Evolutionary conservation across 192 early-diverging fungal species (phyloP).

Genomic region (Backusella mclennaniae): DNA sequence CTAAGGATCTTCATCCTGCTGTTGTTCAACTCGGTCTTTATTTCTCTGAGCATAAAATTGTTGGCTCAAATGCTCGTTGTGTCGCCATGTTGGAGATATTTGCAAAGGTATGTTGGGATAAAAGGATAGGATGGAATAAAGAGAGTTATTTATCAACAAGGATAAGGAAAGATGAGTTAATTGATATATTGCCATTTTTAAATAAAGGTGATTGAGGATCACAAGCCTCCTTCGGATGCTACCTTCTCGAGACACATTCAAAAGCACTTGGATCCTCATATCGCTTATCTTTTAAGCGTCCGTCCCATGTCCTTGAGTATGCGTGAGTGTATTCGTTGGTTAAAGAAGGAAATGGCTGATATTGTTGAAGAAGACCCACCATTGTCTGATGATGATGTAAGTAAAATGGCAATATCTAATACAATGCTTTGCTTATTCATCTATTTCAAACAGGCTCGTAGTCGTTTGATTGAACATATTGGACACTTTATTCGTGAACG

Average conservation of each 20-base stretch:
- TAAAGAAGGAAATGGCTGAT: constrained; percentile 85
- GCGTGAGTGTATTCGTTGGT: constrained; percentile 86
- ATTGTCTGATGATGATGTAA: constrained; percentile 85
- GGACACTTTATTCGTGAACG: constrained; percentile 89
- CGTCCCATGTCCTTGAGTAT: constrained; percentile 91
- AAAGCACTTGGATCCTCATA: constrained; percentile 83
- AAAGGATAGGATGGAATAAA: background rate
- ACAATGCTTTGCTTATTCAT: background rate
- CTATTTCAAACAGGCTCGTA: constrained; percentile 54
- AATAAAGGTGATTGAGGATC: constrained; percentile 80
- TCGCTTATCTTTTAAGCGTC: constrained; percentile 81
- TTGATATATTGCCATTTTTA: background rate
- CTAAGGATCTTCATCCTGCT: constrained; percentile 79
- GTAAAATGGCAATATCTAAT: background rate
- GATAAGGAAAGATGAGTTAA: background rate
- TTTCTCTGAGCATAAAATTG: constrained; percentile 82
- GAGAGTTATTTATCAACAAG: background rate
- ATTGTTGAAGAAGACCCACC: constrained; percentile 77
- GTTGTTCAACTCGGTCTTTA: constrained; percentile 85
- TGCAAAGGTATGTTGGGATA: constrained; percentile 54
- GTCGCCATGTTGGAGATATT: constrained; percentile 88
- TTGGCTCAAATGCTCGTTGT: constrained; percentile 89
- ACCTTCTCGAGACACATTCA: constrained; percentile 80
- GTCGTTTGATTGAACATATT: constrained; percentile 68
- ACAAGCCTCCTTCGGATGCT: constrained; percentile 78